Evolutionary conservation across 2,329 filamentous ascomycete genomes (phyloP).

Genomic region (Nannizziopsis arthrosporioides): DNA sequence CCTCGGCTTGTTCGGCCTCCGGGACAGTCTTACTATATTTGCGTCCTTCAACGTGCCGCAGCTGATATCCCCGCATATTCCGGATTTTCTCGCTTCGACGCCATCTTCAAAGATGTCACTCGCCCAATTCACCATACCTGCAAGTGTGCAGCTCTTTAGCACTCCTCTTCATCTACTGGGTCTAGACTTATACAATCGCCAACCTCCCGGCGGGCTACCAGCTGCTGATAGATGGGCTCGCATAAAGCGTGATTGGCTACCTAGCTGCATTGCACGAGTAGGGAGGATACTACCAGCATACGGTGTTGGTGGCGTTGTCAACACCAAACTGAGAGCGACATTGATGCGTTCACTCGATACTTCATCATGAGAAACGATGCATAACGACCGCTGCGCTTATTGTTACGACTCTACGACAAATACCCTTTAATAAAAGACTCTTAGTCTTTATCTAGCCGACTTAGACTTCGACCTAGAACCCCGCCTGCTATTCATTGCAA

Average conservation of each 20-base stretch:
- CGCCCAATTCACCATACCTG: conserved; percentile 72
- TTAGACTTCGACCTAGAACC: too few relatives aligned
- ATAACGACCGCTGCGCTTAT: too few relatives aligned
- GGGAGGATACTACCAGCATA: conserved; percentile 80
- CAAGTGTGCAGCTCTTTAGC: conserved; percentile 62
- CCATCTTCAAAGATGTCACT: conserved; percentile 43
- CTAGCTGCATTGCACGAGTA: conserved; percentile 63
- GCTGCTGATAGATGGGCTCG: conserved; percentile 52
- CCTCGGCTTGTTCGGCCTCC: conserved; percentile 65
- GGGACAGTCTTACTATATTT: conserved; percentile 83
- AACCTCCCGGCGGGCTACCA: conserved; percentile 31
- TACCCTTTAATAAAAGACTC: too few relatives aligned
- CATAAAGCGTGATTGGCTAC: conserved; percentile 63
- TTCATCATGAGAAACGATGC: conserved; percentile 13
- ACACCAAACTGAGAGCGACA: conserved; percentile 54
- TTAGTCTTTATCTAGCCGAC: too few relatives aligned
- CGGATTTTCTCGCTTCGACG: conserved; percentile 39
- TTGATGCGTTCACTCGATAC: conserved; percentile 54
- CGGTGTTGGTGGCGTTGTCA: conserved; percentile 78
- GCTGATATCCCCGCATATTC: conserved; percentile 59
- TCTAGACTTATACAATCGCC: conserved; percentile 73
- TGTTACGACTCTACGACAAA: too few relatives aligned
- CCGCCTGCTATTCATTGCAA: too few relatives aligned
- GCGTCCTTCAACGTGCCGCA: conserved; percentile 84
- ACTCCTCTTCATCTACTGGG: conserved; percentile 80